phyloP scores from a whole-genome alignment of 2,329 filamentous ascomycete species.

The Stagonosporopsis rhizophila region DNA sequence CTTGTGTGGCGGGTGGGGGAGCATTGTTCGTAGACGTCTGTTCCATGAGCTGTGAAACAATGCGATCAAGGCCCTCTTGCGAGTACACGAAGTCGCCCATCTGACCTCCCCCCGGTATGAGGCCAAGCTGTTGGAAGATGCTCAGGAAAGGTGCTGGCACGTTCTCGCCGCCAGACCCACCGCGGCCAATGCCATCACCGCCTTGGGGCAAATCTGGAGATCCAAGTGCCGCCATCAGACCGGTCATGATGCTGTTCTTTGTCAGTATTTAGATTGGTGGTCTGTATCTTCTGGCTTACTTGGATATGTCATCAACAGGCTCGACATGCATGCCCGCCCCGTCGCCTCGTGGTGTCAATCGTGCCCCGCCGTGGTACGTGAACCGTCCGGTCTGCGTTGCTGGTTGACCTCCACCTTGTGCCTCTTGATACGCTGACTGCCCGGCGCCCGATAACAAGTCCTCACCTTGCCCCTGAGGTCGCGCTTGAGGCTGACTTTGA shows the following conservation, averaged over 20 bases:
- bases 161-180: conserved; percentile 14
- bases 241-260: conserved; percentile 38
- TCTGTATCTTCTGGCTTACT: conserved; percentile 49
- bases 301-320: conserved; percentile 55
- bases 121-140: conserved; percentile 50
- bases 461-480: conserved; percentile 27
- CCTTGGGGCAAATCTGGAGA: conserved; percentile 24
- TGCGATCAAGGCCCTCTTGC: conserved; percentile 87
- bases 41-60: conserved; percentile 89
- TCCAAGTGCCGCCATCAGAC: conserved; percentile 45
- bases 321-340: conserved; percentile 56
- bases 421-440: conserved; percentile 25
- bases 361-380: conserved; percentile 43
- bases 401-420: conserved; percentile 21
- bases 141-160: conserved; percentile 51
- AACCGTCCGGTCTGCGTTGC: conserved; percentile 34
- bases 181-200: conserved; percentile 12
- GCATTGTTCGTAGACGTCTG: conserved; percentile 77
- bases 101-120: conserved; percentile 45
- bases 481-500: conserved; percentile 7
- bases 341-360: conserved; percentile 60
- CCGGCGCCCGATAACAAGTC: conserved; percentile 23
- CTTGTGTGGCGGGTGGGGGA: conserved; percentile 78
- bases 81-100: conserved; percentile 86
- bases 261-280: conserved; percentile 23